phyloP scores from a whole-genome alignment of 2,329 filamentous ascomycete genomes.

The Parastagonospora nodorum region DNA sequence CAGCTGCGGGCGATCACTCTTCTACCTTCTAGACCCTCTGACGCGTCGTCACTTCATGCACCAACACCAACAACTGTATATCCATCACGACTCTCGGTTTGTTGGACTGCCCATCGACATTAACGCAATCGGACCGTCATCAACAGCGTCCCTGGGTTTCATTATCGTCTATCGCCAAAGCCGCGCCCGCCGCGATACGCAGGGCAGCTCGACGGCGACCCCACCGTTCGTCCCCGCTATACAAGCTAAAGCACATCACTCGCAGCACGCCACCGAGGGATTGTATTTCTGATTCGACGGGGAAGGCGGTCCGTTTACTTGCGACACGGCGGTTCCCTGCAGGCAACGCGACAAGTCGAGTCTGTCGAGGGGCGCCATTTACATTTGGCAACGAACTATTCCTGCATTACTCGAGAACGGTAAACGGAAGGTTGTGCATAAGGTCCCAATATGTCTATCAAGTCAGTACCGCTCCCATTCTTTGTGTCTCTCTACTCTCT shows the following conservation, averaged over 20 bases:
- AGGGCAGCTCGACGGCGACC: slow-evolving; percentile 9
- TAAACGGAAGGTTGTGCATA: slow-evolving; percentile 10
- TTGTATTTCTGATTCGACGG: slow-evolving; percentile 24
- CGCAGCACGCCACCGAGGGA: slow-evolving; percentile 20
- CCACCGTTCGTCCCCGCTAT: slow-evolving; percentile 23
- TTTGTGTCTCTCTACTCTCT: not conserved
- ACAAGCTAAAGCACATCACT: slow-evolving; percentile 25
- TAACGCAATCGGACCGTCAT: not conserved
- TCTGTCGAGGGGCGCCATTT: slow-evolving; percentile 25
- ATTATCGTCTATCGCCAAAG: slow-evolving; percentile 6
- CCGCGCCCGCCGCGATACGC: slow-evolving; percentile 26
- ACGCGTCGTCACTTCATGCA: not conserved
- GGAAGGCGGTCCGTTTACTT: slow-evolving; percentile 22
- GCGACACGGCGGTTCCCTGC: slow-evolving; percentile 24
- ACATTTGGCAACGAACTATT: slow-evolving; percentile 22
- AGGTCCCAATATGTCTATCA: slow-evolving; percentile 45
- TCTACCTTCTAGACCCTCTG: not conserved
- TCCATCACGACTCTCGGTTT: not conserved
- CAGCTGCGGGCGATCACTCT: not conserved
- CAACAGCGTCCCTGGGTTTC: not conserved
- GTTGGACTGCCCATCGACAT: not conserved
- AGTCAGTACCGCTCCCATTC: slow-evolving; percentile 38
- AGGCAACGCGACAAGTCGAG: slow-evolving; percentile 9
- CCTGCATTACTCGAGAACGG: slow-evolving; percentile 24
- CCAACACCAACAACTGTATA: not conserved